phyloP scores from a whole-genome alignment of 108 stramenopile species.

The Poteriospumella lacustris region DNA sequence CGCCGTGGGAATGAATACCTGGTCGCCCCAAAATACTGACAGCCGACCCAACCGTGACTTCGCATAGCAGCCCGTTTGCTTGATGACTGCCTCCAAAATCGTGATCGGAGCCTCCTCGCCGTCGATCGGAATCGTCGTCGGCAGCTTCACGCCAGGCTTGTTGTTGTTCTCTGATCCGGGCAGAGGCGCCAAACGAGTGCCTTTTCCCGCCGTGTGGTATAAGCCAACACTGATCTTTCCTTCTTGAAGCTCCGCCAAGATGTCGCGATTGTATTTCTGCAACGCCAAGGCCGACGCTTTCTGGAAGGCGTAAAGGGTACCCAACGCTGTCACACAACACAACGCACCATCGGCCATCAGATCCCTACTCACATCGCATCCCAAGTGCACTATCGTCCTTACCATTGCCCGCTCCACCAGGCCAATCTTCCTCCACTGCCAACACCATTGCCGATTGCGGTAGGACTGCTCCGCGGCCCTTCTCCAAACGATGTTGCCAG shows the following conservation, averaged over 20 bases:
- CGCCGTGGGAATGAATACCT: slow-evolving; percentile 71
- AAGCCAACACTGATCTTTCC: slow-evolving; percentile 73
- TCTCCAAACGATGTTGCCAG: slow-evolving; percentile 84
- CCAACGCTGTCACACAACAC: slow-evolving; percentile 31
- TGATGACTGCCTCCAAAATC: slow-evolving; percentile 90
- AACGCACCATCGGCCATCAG: no score
- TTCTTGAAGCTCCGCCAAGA: slow-evolving; percentile 50
- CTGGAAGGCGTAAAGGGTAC: slow-evolving; percentile 76
- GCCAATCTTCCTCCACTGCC: slow-evolving; percentile 91
- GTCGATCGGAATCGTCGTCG: background rate
- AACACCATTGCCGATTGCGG: slow-evolving; percentile 67
- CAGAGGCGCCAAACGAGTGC: slow-evolving; percentile 90
- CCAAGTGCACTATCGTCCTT: background rate
- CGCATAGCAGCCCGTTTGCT: slow-evolving; percentile 94
- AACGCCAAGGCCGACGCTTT: slow-evolving; percentile 76
- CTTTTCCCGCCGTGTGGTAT: slow-evolving; percentile 93
- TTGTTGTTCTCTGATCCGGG: slow-evolving; percentile 97
- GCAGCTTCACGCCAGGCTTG: slow-evolving; percentile 87
- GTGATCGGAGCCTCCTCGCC: slow-evolving; percentile 60
- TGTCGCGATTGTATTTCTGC: slow-evolving; percentile 58
- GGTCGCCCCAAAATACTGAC: slow-evolving; percentile 96
- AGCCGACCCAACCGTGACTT: slow-evolving; percentile 80
- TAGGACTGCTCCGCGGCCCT: slow-evolving; percentile 40
- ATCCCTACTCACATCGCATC: no score
- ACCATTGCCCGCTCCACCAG: slow-evolving; percentile 88